Conservation (phyloP, 78 protist species). For the Creolimax fragrantissima region DNA sequence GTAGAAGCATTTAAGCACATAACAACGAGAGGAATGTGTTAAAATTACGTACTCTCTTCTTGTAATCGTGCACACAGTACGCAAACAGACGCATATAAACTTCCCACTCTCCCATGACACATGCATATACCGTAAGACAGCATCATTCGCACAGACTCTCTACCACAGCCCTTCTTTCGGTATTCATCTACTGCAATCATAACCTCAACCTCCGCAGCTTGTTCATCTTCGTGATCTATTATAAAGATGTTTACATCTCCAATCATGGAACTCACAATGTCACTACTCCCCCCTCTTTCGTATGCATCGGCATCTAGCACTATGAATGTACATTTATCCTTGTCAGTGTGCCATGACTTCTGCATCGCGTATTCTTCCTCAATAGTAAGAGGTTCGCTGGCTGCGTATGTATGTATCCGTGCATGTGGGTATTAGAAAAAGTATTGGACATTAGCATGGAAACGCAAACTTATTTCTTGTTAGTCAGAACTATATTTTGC, state of each 20-base stretch:
- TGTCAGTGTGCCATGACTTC: conserved; percentile 61
- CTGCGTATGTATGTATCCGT: background rate
- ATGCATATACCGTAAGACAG: conserved; percentile 43
- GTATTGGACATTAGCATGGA: too few species aligned
- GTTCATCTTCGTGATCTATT: conserved; percentile 37
- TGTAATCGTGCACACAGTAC: too few species aligned
- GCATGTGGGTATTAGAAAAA: background rate
- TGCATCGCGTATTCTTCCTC: conserved; percentile 80
- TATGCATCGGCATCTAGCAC: background rate
- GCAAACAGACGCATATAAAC: too few species aligned
- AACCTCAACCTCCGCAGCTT: conserved; percentile 47
- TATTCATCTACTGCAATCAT: conserved; percentile 18
- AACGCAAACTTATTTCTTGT: too few species aligned
- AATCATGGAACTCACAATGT: conserved; percentile 31
- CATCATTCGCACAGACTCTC: conserved; percentile 42
- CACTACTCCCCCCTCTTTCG: background rate
- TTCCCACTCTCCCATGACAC: too few species aligned
- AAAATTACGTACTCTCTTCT: too few species aligned
- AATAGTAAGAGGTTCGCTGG: conserved; percentile 62
- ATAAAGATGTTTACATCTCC: conserved; percentile 82
- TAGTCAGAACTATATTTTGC: too few species aligned
- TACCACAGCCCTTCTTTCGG: conserved; percentile 56
- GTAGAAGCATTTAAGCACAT: too few species aligned
- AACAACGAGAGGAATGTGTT: too few species aligned
- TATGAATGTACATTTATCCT: conserved; percentile 20